phyloP scores from a whole-genome alignment of 2,329 filamentous ascomycete genomes.

The Elsinoe ampelina region DNA sequence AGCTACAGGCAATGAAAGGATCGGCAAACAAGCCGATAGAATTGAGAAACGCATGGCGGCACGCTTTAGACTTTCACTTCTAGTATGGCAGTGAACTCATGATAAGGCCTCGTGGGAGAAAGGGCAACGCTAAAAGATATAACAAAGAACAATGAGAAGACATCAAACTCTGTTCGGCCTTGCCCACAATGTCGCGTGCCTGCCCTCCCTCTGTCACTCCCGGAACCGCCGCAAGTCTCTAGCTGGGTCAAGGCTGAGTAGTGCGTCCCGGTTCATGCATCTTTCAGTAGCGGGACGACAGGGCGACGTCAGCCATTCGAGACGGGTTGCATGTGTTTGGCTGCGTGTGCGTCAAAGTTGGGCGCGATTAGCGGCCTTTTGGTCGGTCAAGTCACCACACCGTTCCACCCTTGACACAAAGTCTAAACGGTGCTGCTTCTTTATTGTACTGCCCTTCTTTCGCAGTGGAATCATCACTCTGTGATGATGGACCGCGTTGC shows the following conservation, averaged over 20 bases:
- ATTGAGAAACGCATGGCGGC: not conserved
- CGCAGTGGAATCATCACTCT: not conserved
- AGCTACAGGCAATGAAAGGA: not conserved
- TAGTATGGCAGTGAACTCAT: not conserved
- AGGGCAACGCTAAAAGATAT: not conserved
- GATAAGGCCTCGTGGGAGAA: not conserved
- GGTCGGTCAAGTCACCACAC: not conserved
- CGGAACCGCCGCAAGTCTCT: conserved; percentile 5
- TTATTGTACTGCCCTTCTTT: no score
- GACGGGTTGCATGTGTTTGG: not conserved
- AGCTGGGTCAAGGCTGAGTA: not conserved
- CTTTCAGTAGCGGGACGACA: not conserved
- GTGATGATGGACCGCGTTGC: not conserved
- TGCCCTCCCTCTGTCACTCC: not conserved
- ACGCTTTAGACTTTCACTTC: not conserved
- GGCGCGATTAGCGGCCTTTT: not conserved
- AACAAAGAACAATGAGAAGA: not conserved
- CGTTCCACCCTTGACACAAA: conserved; percentile 1
- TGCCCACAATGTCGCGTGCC: not conserved
- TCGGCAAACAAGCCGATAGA: not conserved
- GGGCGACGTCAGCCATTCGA: not conserved
- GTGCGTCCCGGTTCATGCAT: not conserved
- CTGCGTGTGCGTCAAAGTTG: not conserved
- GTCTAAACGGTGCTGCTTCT: not conserved
- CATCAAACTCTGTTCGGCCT: conserved; percentile 1